Evolutionary conservation across 257 asterid species (phyloP), one percentile per base, ranked within the genome.

Genomic region (Ophiorrhiza pumila): DNA sequence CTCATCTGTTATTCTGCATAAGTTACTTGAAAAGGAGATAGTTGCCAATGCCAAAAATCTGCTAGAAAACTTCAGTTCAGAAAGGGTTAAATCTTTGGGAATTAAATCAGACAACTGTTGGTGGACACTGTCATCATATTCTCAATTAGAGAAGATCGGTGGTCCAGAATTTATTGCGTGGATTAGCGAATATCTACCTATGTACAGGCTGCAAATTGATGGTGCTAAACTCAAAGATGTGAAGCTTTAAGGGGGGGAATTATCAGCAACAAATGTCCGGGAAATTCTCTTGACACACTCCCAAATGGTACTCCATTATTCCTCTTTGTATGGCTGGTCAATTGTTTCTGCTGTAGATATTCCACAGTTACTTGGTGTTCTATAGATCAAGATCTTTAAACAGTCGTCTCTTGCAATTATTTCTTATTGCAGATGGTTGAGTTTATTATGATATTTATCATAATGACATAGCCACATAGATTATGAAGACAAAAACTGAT

Each of bases 101-200:
- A 68, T 72, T 34, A 76, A 78, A 34, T 75, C 77, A 81, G 83
- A 80, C 75, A 74, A 74, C 78, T 76, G 78, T 77, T 88, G 91
- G 89, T 87, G 88, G 92, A 77, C 65, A 39, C 80, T 88, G 42
- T 78, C 87, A 65, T 82, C 88, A 56, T 80, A 81, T 68, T 78
- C 83, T 47, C 81, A 85, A 81, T 71, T 93, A 88, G 91, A 91
- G 74, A 92, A 84, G 82, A 81, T 79, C 81, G 96, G 95, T 34
- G 97, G 96, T 65, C 85, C 85, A 68, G 94, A 88, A 56, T 91
- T 93, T 84, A 71, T 85, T 81, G 75, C 88, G 81, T 91, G 98
- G 98, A 73, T 87, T 46, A 85, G 91, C 71, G 97, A 93, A 72
- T 83, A 76, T 74, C 72, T 91, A 69, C 97, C 97, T 31, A 73